These are phyloP conservation scores for Yueomyces sp. DNA, from an alignment of 1,139 yeast genomes.

Conservation along the genomic window DNA sequence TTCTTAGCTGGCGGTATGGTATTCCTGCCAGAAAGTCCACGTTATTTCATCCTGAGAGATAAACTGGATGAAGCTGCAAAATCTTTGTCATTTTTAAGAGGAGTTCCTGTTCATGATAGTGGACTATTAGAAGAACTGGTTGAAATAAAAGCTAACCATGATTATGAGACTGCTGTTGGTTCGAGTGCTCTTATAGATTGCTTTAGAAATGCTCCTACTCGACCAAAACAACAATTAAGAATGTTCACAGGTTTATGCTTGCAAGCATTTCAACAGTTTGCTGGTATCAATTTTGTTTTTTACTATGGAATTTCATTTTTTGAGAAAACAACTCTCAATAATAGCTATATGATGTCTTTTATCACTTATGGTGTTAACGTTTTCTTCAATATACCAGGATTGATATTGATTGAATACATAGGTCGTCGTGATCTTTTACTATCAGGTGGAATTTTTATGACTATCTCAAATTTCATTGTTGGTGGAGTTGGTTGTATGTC, in stretches of 20 bases:
- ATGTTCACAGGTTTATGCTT: conserved; percentile 59
- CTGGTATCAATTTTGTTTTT: conserved; percentile 69
- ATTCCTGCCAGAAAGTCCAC: conserved; percentile 63
- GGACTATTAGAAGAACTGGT: conserved; percentile 63
- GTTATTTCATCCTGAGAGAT: conserved; percentile 55
- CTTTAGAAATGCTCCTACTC: conserved; percentile 51
- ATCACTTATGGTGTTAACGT: conserved; percentile 66
- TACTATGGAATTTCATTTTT: conserved; percentile 72
- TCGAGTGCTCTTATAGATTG: conserved; percentile 45
- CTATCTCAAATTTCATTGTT: conserved; percentile 46
- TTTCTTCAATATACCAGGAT: conserved; percentile 58
- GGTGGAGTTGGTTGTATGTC: conserved; percentile 56
- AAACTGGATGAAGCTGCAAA: conserved; percentile 47
- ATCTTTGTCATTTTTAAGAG: conserved; percentile 51
- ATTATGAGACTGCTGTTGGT: conserved; percentile 60
- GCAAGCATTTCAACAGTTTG: conserved; percentile 68
- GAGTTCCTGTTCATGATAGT: conserved; percentile 47
- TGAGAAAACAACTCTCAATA: conserved; percentile 44
- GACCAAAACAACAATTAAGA: conserved; percentile 51
- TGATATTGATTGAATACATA: conserved; percentile 50
- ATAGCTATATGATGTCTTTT: conserved; percentile 56
- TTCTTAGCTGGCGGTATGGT: conserved; percentile 53
- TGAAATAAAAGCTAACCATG: conserved; percentile 69
- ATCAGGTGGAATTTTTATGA: conserved; percentile 57
- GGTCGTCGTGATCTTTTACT: conserved; percentile 55